Base-by-base conservation (phyloP, 768 basidiomycete species). In the Psilocybe cyanescens region DNA sequence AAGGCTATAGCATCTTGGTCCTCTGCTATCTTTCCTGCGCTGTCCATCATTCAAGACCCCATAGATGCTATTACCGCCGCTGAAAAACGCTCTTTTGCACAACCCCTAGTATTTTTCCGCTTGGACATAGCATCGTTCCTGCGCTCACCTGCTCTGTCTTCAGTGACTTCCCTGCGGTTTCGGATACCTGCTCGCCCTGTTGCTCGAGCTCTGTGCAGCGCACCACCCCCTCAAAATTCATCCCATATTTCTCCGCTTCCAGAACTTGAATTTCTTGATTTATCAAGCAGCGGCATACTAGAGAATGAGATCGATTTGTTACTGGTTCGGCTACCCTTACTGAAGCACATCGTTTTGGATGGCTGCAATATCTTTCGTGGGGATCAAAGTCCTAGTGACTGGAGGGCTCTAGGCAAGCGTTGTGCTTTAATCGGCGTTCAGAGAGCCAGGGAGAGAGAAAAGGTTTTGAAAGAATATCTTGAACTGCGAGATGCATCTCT, bases 21-120 rank as follows among this genome's bases (percentile, higher is more conserved):
- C 3, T 64, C 72, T 14, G 67, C 70, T 3, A 44, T 61, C 14
- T 71, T 89, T 2, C 74, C 78, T 1, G 73, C 74, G 0, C 67
- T 91, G 2, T 91, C 89, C 3, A 82, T 92, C 50, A 77, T 90
- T 9, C 90, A 92, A 74, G 90, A 91, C 62, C 81, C 86, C 2
- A 73, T 86, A 3, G 79, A 82, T 41, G 69, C 78, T 1, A 72
- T 76, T 30, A 69, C 79, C 35, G 64, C 61, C 4, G 65, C 55
- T 11, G 52, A 67, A n/a, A 67, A 69, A 46, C 72, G 71, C 46
- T 67, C 75, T 37, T 90, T 91, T 62, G 95, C 95, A 1, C 95
- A 97, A 68, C 95, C 95, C 1, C 81, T 97, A 64, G 92, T 94
- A 2, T 94, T 95, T 75, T 91, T 91, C 72, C 83, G 82, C 45